A percentile compares a stretch with the other conserved stretches of the same genome.
phyloP scores from a whole-genome alignment of 768 basidiomycete species.

The Lactarius deliciosus region DNA sequence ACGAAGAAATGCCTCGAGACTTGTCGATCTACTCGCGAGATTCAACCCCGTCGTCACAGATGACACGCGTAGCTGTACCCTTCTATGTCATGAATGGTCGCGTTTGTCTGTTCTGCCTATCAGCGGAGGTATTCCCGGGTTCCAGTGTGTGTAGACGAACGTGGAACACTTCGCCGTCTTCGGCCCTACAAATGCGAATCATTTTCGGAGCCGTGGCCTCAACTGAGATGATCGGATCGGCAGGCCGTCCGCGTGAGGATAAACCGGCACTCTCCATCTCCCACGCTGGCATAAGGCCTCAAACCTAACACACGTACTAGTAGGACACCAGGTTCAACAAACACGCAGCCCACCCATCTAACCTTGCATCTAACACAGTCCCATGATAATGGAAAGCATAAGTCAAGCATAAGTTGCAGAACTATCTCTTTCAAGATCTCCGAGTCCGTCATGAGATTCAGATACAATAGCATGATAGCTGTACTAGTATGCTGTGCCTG shows the following conservation, averaged over 20 bases:
- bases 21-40: conserved; percentile 49
- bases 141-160: conserved; percentile 25
- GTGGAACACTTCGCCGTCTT: conserved; percentile 41
- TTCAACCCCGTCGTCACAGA: conserved; percentile 6
- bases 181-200: conserved; percentile 43
- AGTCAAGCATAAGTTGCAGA: too few species aligned
- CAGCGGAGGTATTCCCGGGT: neutral
- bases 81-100: conserved; percentile 72
- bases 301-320: too few species aligned
- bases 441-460: conserved; percentile 40
- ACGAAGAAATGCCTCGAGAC: conserved; percentile 66
- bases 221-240: neutral
- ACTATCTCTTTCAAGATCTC: conserved; percentile 42
- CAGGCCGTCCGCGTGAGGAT: neutral
- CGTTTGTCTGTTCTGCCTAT: conserved; percentile 46
- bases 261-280: neutral
- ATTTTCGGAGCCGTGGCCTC: conserved; percentile 24
- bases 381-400: too few species aligned
- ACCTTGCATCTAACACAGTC: too few species aligned
- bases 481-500: too few species aligned
- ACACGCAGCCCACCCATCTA: too few species aligned
- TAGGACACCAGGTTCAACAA: too few species aligned
- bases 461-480: neutral
- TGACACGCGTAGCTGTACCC: conserved; percentile 44
- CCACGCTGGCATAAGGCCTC: too few species aligned